Evolutionary conservation across 768 basidiomycete genomes (phyloP), one percentile per base, ranked within the genome.

Genomic region (Agaricus sinodeliciosus): DNA sequence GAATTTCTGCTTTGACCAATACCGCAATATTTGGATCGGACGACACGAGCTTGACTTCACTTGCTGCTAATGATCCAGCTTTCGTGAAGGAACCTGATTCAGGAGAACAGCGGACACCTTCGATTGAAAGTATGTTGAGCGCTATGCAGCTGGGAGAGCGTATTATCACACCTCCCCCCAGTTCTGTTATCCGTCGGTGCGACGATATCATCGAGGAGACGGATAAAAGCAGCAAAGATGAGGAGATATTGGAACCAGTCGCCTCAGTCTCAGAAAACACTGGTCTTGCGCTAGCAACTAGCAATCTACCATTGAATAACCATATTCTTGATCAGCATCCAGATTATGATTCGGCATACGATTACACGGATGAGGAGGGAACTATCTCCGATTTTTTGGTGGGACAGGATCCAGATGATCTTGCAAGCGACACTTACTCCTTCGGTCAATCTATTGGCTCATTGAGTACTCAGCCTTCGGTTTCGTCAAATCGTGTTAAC

Each of bases 261-360:
- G n/a, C 34, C 22, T 51, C 43, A 22, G 43, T 37, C 12, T 9
- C 50, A 25, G 31, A 31, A 31, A 2, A 8, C 11, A 2, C 31
- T 31, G 31, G 11, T 8, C 31, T 31, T 31, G 11, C 31, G 2
- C 11, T 31, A 11, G 31, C 1, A 8, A 31, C 31, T 31, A 11
- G 31, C 31, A 31, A 31, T 31, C 11, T 5, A 31, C 31, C 31
- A 31, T 31, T 5, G 2, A 22, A 13, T 12, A 3, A 9, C 39
- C 27, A n/a, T 31, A 31, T 39, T 18, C 22, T 13, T 22, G 22
- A 31, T 31, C 34, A 43, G 9, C 27, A 44, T 18, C 50, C 50
- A 7, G 43, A 51, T 26, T 51, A 36, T 22, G 50, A 51, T 36
- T 44, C 50, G 1, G 31, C 25, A 9, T 34, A n/a, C n/a, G 50